A percentile compares a stretch with the other conserved stretches of the same genome.
These are phyloP conservation scores for Miscanthus lutarioriparius DNA, from an alignment of 176 grass and related monocot genomes.

Conservation along the genomic window DNA sequence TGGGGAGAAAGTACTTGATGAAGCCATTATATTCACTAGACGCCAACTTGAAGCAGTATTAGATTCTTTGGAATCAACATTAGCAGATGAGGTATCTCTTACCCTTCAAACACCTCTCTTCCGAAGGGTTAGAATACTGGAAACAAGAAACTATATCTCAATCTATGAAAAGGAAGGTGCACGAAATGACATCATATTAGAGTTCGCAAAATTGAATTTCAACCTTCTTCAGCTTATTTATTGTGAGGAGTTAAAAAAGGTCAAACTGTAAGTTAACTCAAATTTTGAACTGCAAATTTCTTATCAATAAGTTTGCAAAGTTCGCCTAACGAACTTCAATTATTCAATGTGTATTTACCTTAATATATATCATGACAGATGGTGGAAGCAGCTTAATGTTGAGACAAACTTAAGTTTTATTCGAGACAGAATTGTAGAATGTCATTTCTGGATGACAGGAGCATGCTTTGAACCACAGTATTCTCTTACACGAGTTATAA, in stretches of 20 bases:
- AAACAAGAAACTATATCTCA: constrained; percentile 43
- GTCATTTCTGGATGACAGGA: constrained; percentile 40
- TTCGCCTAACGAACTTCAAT: neutral
- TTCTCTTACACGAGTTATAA: constrained; percentile 14
- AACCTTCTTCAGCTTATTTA: constrained; percentile 56
- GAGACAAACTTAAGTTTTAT: constrained; percentile 27
- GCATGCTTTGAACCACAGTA: constrained; percentile 23
- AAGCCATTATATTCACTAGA: constrained; percentile 42
- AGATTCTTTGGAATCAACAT: constrained; percentile 1
- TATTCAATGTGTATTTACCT: neutral
- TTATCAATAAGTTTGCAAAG: neutral
- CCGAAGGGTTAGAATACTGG: constrained; percentile 36
- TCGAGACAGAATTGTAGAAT: constrained; percentile 40
- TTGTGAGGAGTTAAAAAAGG: constrained; percentile 36
- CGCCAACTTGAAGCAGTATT: constrained; percentile 1
- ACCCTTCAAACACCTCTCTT: constrained; percentile 34
- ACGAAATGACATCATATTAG: constrained; percentile 35
- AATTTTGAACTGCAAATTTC: neutral
- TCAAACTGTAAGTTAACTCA: constrained; percentile 36
- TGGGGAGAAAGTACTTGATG: constrained; percentile 42
- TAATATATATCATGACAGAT: constrained; percentile 15
- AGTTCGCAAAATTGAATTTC: constrained; percentile 52
- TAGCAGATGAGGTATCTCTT: constrained; percentile 27
- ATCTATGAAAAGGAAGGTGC: constrained; percentile 35
- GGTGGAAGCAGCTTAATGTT: constrained; percentile 29